Evolutionary conservation across 2,329 filamentous ascomycete genomes (phyloP).

Genomic region (Hirsutella thompsonii): DNA sequence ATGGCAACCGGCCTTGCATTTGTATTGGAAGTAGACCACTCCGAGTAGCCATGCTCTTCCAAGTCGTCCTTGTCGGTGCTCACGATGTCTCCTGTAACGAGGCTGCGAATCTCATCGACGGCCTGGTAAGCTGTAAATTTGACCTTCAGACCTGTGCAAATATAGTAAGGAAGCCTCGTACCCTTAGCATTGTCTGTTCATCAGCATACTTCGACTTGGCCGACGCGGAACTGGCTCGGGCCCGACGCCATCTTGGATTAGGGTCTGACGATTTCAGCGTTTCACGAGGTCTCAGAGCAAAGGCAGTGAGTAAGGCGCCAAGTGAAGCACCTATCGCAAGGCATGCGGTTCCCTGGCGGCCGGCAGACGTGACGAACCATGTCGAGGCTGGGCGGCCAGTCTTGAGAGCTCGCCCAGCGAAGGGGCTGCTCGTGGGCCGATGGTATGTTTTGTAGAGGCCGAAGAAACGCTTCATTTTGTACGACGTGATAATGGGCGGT

Average conservation of each 20-base stretch:
- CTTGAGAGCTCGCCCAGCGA: not conserved
- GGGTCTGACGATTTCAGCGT: no score
- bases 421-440: not conserved
- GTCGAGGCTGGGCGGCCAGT: not conserved
- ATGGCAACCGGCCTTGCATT: constrained; percentile 50
- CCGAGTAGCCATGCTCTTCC: constrained; percentile 52
- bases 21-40: constrained; percentile 58
- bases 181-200: constrained; percentile 10
- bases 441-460: no score
- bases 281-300: not conserved
- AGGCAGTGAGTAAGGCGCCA: constrained; percentile 1
- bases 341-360: not conserved
- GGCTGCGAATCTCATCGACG: constrained; percentile 7
- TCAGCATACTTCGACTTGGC: constrained; percentile 10
- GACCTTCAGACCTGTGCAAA: not conserved
- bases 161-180: constrained; percentile 1
- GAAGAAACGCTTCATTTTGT: no score
- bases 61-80: constrained; percentile 53
- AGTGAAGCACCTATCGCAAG: constrained; percentile 1
- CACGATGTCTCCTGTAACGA: constrained; percentile 42
- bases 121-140: constrained; percentile 3
- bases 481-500: no score
- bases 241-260: constrained; percentile 6
- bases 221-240: not conserved
- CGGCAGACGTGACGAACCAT: not conserved